Evolutionary conservation across 768 basidiomycete species (phyloP), one percentile per base, ranked within the genome.

Genomic region (Filobasidium floriforme): DNA sequence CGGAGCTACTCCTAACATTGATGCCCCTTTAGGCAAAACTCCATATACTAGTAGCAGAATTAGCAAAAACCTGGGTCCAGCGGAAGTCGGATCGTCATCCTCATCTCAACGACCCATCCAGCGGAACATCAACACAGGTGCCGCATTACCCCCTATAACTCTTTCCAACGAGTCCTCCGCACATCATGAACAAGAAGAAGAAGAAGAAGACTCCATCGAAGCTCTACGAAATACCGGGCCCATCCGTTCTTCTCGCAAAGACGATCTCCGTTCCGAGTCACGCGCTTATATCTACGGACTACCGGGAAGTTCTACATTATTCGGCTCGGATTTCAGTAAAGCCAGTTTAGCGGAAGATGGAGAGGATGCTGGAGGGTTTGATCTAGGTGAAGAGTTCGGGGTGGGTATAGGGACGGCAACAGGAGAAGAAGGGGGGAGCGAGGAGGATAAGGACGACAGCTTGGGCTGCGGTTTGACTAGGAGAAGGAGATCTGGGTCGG

Each of bases 121-220:
- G 4, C 32, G 32, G 9, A 37, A 37, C n/a, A n/a, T n/a, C n/a
- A n/a, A n/a, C n/a, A n/a, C n/a, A n/a, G n/a, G n/a, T n/a, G n/a
- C n/a, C n/a, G n/a, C n/a, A n/a, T n/a, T n/a, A n/a, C n/a, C n/a
- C n/a, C n/a, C n/a, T n/a, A n/a, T n/a, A n/a, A n/a, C n/a, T n/a
- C n/a, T n/a, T n/a, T n/a, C n/a, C n/a, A n/a, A n/a, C n/a, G n/a
- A n/a, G n/a, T n/a, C n/a, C 19, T 44, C 43, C 43, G 22, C 14
- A 4, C 46, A 49, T 18, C 15, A 49, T 22, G 15, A 15, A 15
- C 5, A 49, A 49, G 46, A 49, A 15, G 5, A 49, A 49, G 18
- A 49, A 22, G 46, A 49, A 49, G 46, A 49, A 49, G 46, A 49
- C 46, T 49, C 46, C 18, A 49, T 49, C 12, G 46, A 49, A 22